phyloP scores from a whole-genome alignment of 164 flowering plant species.

The Hamamelis virginiana region DNA sequence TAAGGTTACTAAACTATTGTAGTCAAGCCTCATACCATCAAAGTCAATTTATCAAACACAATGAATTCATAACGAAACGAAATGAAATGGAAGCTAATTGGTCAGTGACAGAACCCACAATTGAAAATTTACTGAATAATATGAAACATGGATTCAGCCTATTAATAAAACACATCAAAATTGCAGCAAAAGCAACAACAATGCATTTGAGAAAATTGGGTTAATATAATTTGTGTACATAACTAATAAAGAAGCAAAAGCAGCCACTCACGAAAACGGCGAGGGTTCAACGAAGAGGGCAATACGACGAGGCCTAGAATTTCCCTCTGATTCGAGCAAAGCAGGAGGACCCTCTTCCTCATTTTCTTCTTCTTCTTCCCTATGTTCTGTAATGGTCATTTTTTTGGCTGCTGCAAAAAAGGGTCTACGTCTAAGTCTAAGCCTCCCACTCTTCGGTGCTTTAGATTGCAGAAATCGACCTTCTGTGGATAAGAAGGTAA shows the following conservation, averaged over 20 bases:
- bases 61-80: not conserved
- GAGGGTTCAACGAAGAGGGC: constrained; percentile 99
- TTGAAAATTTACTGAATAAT: not conserved
- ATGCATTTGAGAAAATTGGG: no score
- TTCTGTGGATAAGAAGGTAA: constrained; percentile 11
- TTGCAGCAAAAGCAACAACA: no score
- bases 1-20: no score
- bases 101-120: not conserved
- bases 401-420: constrained; percentile 21
- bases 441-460: not conserved
- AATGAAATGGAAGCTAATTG: not conserved
- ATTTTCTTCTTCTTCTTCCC: constrained; percentile 32
- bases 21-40: not conserved
- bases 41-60: not conserved
- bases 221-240: no score
- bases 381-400: constrained; percentile 50
- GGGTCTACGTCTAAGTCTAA: constrained; percentile 3
- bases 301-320: constrained; percentile 72
- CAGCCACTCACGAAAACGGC: constrained; percentile 87
- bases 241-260: not conserved
- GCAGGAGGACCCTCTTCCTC: constrained; percentile 49
- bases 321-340: constrained; percentile 41
- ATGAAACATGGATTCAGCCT: not conserved
- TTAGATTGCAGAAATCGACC: not conserved
- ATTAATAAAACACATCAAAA: not conserved